Evolutionary conservation across 345 rosid genomes (phyloP).

Genomic region (Citrus mangshanensis): DNA sequence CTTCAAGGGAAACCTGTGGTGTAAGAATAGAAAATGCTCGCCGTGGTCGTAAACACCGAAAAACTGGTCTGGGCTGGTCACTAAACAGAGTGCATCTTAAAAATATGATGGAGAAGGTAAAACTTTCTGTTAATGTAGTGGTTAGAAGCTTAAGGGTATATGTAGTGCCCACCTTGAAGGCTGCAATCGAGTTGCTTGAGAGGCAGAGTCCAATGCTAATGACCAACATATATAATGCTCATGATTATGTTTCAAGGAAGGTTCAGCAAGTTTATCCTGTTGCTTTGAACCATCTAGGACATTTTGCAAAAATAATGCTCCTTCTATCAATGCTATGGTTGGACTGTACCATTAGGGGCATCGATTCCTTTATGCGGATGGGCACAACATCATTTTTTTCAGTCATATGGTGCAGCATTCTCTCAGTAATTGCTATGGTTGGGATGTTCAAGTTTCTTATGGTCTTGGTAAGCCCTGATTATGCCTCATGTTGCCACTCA

Average conservation of each 20-base stretch:
- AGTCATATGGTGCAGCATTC: slow-evolving; percentile 83
- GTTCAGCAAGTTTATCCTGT: slow-evolving; percentile 51
- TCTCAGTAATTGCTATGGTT: slow-evolving; percentile 73
- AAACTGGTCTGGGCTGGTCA: slow-evolving; percentile 31
- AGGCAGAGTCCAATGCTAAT: slow-evolving; percentile 51
- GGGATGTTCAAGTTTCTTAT: slow-evolving; percentile 71
- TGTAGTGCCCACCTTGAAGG: slow-evolving; percentile 32
- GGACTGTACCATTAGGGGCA: slow-evolving; percentile 84
- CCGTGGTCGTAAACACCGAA: slow-evolving; percentile 34
- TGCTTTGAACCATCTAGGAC: slow-evolving; percentile 62
- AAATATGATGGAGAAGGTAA: slow-evolving; percentile 39
- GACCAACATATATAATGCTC: slow-evolving; percentile 34
- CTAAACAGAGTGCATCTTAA: slow-evolving; percentile 44
- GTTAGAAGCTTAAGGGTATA: slow-evolving; percentile 46
- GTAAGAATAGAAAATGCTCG: slow-evolving; percentile 33
- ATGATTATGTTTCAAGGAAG: slow-evolving; percentile 50
- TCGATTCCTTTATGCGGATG: slow-evolving; percentile 82
- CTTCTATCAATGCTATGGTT: slow-evolving; percentile 76
- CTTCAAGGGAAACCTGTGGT: slow-evolving; percentile 27
- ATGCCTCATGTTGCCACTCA: slow-evolving; percentile 4
- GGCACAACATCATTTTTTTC: slow-evolving; percentile 85
- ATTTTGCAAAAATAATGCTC: slow-evolving; percentile 65
- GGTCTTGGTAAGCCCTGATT: slow-evolving; percentile 56
- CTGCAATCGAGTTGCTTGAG: slow-evolving; percentile 55
- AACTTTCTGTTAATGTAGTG: slow-evolving; percentile 40